Conservation (phyloP, 306 rosid genomes). For the Hylodesmum podocarpum region DNA sequence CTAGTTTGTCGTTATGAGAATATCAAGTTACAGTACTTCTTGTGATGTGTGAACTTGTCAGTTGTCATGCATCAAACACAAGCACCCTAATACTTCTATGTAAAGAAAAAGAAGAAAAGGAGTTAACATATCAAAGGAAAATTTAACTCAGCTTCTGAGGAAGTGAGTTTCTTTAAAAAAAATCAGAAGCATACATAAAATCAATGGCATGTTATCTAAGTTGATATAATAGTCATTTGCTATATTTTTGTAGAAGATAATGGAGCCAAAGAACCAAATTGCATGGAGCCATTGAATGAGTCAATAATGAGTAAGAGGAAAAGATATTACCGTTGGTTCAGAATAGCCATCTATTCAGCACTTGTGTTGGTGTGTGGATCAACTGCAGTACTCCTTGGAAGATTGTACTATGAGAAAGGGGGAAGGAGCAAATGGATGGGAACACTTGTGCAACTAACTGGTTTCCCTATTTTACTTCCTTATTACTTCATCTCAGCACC, state of each 20-base stretch:
- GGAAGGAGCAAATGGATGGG: slow-evolving; percentile 44
- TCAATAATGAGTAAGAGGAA: not conserved
- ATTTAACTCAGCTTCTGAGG: not conserved
- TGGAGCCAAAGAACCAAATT: slow-evolving; percentile 20
- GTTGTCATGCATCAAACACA: not conserved
- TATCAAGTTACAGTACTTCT: not conserved
- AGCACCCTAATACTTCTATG: not conserved
- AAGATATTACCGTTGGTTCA: slow-evolving; percentile 23
- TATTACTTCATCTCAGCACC: slow-evolving; percentile 19
- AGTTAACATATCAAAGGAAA: not conserved
- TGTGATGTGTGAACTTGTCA: not conserved
- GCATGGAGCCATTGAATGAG: not conserved
- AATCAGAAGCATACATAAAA: not conserved
- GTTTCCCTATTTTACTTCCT: slow-evolving; percentile 37
- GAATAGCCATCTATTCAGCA: slow-evolving; percentile 18
- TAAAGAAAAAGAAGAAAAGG: not conserved
- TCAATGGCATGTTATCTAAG: not conserved
- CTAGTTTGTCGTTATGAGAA: not conserved
- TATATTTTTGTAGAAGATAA: not conserved
- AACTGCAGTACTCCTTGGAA: slow-evolving; percentile 37
- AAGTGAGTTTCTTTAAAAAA: not conserved
- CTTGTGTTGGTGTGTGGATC: slow-evolving; percentile 21
- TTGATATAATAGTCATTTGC: not conserved
- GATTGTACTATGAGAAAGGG: slow-evolving; percentile 34
- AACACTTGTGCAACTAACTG: slow-evolving; percentile 24